These are phyloP conservation scores for Lasiodiplodia sp. DNA, from an alignment of 2,329 filamentous ascomycete species.

Conservation along the genomic window DNA sequence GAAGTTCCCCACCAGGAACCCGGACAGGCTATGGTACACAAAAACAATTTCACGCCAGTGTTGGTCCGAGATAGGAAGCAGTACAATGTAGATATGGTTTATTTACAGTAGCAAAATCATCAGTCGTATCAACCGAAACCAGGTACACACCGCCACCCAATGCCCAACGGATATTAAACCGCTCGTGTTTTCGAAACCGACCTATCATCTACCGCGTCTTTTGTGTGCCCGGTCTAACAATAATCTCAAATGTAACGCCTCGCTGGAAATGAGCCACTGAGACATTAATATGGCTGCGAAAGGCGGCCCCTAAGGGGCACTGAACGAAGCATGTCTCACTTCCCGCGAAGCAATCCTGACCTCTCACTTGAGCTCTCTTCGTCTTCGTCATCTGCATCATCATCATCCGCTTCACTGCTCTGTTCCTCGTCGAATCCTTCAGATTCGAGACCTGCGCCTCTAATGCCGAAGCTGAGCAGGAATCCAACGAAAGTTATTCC, in stretches of 20 bases:
- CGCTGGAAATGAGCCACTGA: slow-evolving; percentile 13
- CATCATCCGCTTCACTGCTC: slow-evolving; percentile 47
- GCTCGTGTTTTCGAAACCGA: slow-evolving; percentile 3
- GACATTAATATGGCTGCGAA: neutral
- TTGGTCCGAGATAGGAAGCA: neutral
- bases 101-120: neutral
- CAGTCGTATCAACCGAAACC: neutral
- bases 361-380: slow-evolving; percentile 36
- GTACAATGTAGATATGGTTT: neutral
- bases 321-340: neutral
- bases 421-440: slow-evolving; percentile 60
- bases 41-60: no score
- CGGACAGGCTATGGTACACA: no score
- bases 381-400: slow-evolving; percentile 50
- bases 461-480: slow-evolving; percentile 78
- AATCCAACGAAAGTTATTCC: slow-evolving; percentile 84
- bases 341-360: slow-evolving; percentile 1
- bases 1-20: no score
- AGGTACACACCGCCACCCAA: slow-evolving; percentile 4
- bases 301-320: neutral
- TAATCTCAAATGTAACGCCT: slow-evolving; percentile 11
- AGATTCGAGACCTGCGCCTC: slow-evolving; percentile 66
- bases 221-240: slow-evolving; percentile 9
- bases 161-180: neutral
- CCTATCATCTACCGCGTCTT: slow-evolving; percentile 3